Conservation (phyloP, 768 basidiomycete species). For the Pholiota microspora region DNA sequence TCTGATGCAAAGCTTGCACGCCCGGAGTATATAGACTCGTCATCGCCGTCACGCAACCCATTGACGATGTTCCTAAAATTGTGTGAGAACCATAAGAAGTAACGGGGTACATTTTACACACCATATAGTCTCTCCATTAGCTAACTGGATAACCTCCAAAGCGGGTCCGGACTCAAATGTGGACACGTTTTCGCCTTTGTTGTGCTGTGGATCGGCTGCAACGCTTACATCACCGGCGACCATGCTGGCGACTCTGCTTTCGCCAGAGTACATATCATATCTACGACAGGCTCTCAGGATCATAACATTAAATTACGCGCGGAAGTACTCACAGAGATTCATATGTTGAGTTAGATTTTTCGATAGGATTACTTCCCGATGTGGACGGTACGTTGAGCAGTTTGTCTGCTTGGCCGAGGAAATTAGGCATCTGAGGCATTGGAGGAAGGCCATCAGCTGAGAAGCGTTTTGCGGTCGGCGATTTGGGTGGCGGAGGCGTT, state of each 20-base stretch:
- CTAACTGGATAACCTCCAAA: slow-evolving; percentile 77
- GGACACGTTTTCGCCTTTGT: slow-evolving; percentile 14
- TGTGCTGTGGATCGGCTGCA: slow-evolving; percentile 28
- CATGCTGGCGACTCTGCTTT: slow-evolving; percentile 40
- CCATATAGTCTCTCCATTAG: slow-evolving; percentile 90
- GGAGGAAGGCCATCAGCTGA: slow-evolving; percentile 68
- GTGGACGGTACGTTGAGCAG: slow-evolving; percentile 37
- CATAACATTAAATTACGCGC: slow-evolving; percentile 18
- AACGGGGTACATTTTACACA: slow-evolving; percentile 31
- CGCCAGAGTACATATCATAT: slow-evolving; percentile 79
- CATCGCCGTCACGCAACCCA: slow-evolving; percentile 75
- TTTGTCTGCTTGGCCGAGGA: slow-evolving; percentile 43
- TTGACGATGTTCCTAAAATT: slow-evolving; percentile 74
- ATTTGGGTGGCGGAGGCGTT: slow-evolving; percentile 79
- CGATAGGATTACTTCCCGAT: slow-evolving; percentile 40
- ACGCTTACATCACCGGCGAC: slow-evolving; percentile 28
- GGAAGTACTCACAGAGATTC: slow-evolving; percentile 68
- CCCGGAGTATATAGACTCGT: slow-evolving; percentile 63
- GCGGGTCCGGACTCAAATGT: slow-evolving; percentile 55
- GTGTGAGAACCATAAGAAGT: slow-evolving; percentile 16
- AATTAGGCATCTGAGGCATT: slow-evolving; percentile 59
- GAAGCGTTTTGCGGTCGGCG: slow-evolving; percentile 54
- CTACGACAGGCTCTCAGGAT: slow-evolving; percentile 34
- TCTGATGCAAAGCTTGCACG: slow-evolving; percentile 76
- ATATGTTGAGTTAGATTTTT: slow-evolving; percentile 70